These are phyloP conservation scores for Orbilia oligospora DNA, from an alignment of 2,329 filamentous ascomycete genomes.

Conservation along the genomic window DNA sequence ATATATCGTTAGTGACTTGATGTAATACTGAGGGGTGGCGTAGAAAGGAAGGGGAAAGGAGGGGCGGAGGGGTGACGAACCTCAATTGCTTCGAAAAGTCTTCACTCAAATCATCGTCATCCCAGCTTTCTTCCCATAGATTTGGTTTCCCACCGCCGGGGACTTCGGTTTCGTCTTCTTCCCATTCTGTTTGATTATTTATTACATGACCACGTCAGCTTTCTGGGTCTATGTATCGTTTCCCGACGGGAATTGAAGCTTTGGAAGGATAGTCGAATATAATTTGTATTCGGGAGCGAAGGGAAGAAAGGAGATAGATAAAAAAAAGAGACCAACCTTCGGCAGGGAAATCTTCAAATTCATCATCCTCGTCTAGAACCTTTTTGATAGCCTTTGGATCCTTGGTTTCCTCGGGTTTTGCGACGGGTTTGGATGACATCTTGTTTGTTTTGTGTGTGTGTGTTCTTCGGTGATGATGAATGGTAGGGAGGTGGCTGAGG, in stretches of 20 bases:
- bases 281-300: too few relatives aligned
- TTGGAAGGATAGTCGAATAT: neutral
- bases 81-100: constrained; percentile 96
- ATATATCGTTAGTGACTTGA: constrained; percentile 1
- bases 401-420: constrained; percentile 56
- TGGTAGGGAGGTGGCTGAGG: neutral
- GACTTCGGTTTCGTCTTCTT: constrained; percentile 88
- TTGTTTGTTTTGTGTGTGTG: neutral
- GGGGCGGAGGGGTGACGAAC: constrained; percentile 74
- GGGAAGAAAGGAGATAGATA: constrained; percentile 2
- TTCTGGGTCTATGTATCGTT: too few relatives aligned
- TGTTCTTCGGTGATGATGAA: neutral
- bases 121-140: constrained; percentile 99
- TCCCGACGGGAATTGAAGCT: neutral
- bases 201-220: neutral
- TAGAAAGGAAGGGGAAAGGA: constrained; percentile 11
- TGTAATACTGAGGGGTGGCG: neutral
- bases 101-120: constrained; percentile 96
- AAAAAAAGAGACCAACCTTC: constrained; percentile 79
- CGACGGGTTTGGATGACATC: constrained; percentile 55
- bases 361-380: constrained; percentile 93
- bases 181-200: constrained; percentile 78
- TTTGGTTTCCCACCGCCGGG: constrained; percentile 81
- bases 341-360: constrained; percentile 98
- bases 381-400: constrained; percentile 69